Conservation (phyloP, 1,139 yeast genomes). For the Kodamaea suecica region DNA sequence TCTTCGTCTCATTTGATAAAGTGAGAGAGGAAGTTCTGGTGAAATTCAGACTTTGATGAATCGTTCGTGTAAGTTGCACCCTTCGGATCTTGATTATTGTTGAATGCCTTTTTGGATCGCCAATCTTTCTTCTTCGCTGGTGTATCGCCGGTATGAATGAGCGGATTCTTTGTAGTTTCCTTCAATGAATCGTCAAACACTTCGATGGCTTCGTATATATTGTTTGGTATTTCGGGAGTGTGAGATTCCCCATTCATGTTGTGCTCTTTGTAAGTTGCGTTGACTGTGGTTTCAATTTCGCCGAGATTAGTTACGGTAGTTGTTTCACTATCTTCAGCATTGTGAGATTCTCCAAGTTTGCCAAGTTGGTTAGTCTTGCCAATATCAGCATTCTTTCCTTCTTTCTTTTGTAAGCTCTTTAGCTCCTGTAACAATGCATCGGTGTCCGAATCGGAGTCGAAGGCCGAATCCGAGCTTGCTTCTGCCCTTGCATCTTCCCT, state of each 20-base stretch:
- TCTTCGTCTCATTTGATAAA: conserved; percentile 61
- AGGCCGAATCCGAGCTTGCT: conserved; percentile 10
- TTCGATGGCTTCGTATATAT: neutral
- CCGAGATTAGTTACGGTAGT: no score
- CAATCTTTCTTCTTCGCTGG: conserved; percentile 41
- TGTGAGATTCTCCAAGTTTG: no score
- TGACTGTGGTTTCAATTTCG: no score
- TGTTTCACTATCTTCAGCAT: no score
- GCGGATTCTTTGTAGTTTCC: neutral
- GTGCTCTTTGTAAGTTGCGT: no score
- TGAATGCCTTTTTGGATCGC: conserved; percentile 53
- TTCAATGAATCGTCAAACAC: no score
- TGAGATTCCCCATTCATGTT: neutral
- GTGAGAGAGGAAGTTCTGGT: conserved; percentile 65
- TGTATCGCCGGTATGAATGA: neutral
- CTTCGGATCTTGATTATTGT: conserved; percentile 23
- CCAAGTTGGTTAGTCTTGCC: no score
- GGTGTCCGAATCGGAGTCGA: conserved; percentile 28
- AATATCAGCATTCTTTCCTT: conserved; percentile 9
- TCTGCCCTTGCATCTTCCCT: neutral
- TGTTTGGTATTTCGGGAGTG: neutral
- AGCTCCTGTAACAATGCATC: conserved; percentile 51
- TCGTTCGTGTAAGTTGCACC: conserved; percentile 53
- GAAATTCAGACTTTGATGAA: conserved; percentile 64
- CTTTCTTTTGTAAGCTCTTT: conserved; percentile 47